These are phyloP conservation scores for Panus rudis DNA, from an alignment of 768 basidiomycete genomes.

Conservation along the genomic window DNA sequence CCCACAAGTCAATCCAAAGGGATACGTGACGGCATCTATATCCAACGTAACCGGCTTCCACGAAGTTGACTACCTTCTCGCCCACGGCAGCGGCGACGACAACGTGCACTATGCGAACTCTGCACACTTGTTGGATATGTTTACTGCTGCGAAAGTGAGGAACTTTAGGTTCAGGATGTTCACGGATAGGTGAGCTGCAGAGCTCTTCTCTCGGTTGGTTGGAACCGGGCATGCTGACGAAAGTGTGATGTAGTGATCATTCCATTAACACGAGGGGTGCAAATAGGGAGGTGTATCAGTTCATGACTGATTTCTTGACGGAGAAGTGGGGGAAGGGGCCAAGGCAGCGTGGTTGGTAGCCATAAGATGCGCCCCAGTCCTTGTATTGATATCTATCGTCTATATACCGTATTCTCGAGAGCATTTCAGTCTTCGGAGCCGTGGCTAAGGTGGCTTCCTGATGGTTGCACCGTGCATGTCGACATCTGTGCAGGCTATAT, in stretches of 20 bases:
- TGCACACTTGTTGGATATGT: conserved; percentile 88
- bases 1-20: conserved; percentile 68
- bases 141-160: conserved; percentile 69
- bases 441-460: too few species aligned
- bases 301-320: conserved; percentile 72
- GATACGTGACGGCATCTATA: conserved; percentile 88
- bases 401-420: too few species aligned
- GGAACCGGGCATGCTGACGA: conserved; percentile 6
- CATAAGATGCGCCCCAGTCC: too few species aligned
- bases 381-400: too few species aligned
- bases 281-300: conserved; percentile 80
- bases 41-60: conserved; percentile 84
- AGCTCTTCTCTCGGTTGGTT: conserved; percentile 1
- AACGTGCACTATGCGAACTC: conserved; percentile 95
- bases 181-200: conserved; percentile 72
- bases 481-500: too few species aligned
- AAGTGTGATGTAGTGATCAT: conserved; percentile 65
- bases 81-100: conserved; percentile 93
- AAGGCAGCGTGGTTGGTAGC: conserved; percentile 54
- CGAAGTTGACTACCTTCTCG: conserved; percentile 73
- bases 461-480: too few species aligned
- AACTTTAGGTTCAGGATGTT: conserved; percentile 91
- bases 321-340: conserved; percentile 94
- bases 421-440: too few species aligned
- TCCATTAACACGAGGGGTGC: conserved; percentile 67